A percentile compares a stretch with the other conserved stretches of the same genome.
These are phyloP conservation scores for Pichia sp. DNA, from an alignment of 1,139 yeast species.

Conservation along the genomic window DNA sequence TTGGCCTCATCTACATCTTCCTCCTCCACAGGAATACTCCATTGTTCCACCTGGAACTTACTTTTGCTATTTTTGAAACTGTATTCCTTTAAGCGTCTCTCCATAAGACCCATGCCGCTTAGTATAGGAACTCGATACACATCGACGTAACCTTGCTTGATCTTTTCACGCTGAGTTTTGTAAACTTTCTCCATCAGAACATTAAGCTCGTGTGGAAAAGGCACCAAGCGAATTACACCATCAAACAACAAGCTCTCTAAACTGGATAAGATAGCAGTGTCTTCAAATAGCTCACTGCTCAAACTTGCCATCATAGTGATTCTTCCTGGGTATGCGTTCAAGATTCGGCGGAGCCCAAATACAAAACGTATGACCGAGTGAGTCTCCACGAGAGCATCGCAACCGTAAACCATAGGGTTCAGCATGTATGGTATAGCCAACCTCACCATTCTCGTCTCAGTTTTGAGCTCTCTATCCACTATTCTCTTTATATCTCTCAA, in stretches of 20 bases:
- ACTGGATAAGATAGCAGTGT: conserved; percentile 43
- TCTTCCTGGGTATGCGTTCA: conserved; percentile 44
- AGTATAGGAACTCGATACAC: conserved; percentile 66
- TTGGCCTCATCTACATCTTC: conserved; percentile 41
- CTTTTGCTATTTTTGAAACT: conserved; percentile 83
- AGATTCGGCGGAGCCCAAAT: conserved; percentile 53
- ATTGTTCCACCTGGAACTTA: conserved; percentile 79
- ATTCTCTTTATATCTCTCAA: conserved; percentile 41
- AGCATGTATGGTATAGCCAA: conserved; percentile 71
- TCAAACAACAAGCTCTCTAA: conserved; percentile 59
- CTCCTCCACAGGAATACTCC: conserved; percentile 94
- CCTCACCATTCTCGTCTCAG: conserved; percentile 49
- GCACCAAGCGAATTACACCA: conserved; percentile 69
- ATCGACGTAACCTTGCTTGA: conserved; percentile 84
- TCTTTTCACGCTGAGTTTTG: conserved; percentile 65
- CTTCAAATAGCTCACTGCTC: conserved; percentile 65
- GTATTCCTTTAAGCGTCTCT: conserved; percentile 66
- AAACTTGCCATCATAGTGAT: conserved; percentile 53
- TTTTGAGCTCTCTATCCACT: conserved; percentile 32
- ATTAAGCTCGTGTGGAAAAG: conserved; percentile 73
- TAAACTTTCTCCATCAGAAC: conserved; percentile 64
- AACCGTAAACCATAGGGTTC: conserved; percentile 70
- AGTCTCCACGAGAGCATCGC: conserved; percentile 40
- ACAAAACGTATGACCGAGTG: conserved; percentile 56
- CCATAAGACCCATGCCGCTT: conserved; percentile 79